phyloP scores from a whole-genome alignment of 176 grass and related monocot species.

The Triticum urartu region DNA sequence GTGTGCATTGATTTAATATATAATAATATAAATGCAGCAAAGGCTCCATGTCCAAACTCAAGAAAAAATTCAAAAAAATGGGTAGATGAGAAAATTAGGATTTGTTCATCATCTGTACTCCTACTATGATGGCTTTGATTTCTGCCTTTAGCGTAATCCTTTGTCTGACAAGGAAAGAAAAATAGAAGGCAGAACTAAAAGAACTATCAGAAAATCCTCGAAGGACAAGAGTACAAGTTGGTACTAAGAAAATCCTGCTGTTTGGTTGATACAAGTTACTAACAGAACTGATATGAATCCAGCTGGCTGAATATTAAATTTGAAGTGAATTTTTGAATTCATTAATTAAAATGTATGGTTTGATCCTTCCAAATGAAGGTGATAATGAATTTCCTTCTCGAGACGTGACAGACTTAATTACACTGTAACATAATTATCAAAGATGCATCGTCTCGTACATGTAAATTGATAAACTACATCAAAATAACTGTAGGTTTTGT shows the following conservation, averaged over 20 bases:
- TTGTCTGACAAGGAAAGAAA: background rate
- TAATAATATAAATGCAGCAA: background rate
- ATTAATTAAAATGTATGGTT: background rate
- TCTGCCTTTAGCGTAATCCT: background rate
- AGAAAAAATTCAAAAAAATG: background rate
- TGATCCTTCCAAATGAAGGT: background rate
- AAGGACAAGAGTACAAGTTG: background rate
- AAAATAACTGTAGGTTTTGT: background rate
- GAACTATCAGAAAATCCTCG: background rate
- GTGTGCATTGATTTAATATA: background rate
- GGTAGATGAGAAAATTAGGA: background rate
- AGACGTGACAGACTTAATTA: background rate
- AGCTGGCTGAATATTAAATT: background rate
- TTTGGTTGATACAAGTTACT: background rate
- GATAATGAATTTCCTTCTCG: background rate
- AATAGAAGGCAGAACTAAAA: background rate
- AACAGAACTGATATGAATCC: conserved; percentile 3
- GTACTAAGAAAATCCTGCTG: background rate
- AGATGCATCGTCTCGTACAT: background rate
- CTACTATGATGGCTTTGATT: background rate
- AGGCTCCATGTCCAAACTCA: background rate
- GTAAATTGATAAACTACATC: background rate
- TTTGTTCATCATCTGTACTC: background rate
- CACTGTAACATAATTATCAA: background rate
- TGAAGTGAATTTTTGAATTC: background rate